Evolutionary conservation across 352 stramenopile species (phyloP).

Genomic region (Phytophthora europaea): DNA sequence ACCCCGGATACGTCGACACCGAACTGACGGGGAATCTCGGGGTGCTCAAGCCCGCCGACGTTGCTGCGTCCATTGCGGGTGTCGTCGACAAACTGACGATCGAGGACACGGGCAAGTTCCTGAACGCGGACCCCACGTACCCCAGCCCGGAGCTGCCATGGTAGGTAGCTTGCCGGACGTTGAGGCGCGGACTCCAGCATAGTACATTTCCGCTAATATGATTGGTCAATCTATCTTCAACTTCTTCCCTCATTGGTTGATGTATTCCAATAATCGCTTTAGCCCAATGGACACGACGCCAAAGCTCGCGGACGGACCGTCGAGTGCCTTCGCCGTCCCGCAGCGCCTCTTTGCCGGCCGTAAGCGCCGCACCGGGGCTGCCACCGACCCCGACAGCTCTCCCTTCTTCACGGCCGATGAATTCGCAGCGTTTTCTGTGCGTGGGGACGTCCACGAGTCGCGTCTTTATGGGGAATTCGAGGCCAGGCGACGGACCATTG

Average conservation of each 20-base stretch:
- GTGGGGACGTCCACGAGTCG: conserved; percentile 34
- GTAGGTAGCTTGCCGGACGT: conserved; percentile 14
- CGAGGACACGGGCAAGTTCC: conserved; percentile 42
- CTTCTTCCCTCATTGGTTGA: background rate
- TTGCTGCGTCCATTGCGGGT: conserved; percentile 28
- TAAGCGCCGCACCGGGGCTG: conserved; percentile 43
- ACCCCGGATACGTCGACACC: conserved; percentile 52
- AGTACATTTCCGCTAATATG: too few relatives aligned
- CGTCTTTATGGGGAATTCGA: conserved; percentile 43
- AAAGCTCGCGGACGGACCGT: background rate
- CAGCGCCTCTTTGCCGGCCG: conserved; percentile 49
- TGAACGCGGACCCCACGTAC: conserved; percentile 27
- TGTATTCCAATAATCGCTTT: background rate
- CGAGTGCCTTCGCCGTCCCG: conserved; percentile 58
- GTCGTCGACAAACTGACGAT: conserved; percentile 26
- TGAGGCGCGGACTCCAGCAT: too few relatives aligned
- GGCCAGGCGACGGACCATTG: conserved; percentile 27
- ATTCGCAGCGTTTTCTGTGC: conserved; percentile 50
- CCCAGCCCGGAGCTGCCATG: conserved; percentile 33
- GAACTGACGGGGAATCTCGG: conserved; percentile 40
- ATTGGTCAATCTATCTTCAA: too few relatives aligned
- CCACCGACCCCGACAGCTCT: background rate
- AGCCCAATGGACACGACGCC: conserved; percentile 16
- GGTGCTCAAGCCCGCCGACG: conserved; percentile 31
- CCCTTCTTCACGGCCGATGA: conserved; percentile 50